Conservation (phyloP, 495 filamentous ascomycete species). For the Beverwykella pulmonaria region DNA sequence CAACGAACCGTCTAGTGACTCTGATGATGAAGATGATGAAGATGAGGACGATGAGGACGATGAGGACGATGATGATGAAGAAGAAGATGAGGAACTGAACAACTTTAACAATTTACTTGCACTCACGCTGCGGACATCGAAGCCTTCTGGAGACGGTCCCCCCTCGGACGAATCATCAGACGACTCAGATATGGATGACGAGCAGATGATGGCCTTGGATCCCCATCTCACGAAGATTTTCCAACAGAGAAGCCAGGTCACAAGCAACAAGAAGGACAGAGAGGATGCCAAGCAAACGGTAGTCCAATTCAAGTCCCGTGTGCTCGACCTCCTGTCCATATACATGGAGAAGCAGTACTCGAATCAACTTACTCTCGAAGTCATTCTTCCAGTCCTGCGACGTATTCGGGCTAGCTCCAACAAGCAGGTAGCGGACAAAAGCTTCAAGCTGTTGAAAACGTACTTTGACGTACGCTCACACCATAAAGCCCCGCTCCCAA, state of each 20-base stretch:
- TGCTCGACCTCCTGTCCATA: conserved; percentile 83
- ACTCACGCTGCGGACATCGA: conserved; percentile 35
- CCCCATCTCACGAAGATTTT: conserved; percentile 80
- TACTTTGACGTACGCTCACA: conserved; percentile 70
- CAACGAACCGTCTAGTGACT: neutral
- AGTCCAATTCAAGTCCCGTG: conserved; percentile 90
- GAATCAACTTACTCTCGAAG: conserved; percentile 63
- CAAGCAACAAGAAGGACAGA: conserved; percentile 73
- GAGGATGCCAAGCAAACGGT: conserved; percentile 87
- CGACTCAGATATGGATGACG: conserved; percentile 73
- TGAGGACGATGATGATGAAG: conserved; percentile 48
- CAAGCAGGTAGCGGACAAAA: conserved; percentile 74
- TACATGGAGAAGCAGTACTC: conserved; percentile 79
- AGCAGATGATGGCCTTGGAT: conserved; percentile 92
- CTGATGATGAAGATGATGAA: conserved; percentile 44
- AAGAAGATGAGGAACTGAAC: conserved; percentile 41
- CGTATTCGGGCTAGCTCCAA: conserved; percentile 64
- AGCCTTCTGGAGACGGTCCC: conserved; percentile 1
- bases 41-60: conserved; percentile 50
- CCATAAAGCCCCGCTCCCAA: conserved; percentile 54
- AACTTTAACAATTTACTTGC: conserved; percentile 36
- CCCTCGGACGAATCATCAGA: conserved; percentile 45
- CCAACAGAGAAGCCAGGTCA: conserved; percentile 63
- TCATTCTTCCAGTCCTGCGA: conserved; percentile 67
- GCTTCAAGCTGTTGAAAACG: conserved; percentile 65